Percentiles rank a stretch among this genome's conserved stretches.
Conservation (phyloP, 305 asterid species). For the Fraxinus baroniana region DNA sequence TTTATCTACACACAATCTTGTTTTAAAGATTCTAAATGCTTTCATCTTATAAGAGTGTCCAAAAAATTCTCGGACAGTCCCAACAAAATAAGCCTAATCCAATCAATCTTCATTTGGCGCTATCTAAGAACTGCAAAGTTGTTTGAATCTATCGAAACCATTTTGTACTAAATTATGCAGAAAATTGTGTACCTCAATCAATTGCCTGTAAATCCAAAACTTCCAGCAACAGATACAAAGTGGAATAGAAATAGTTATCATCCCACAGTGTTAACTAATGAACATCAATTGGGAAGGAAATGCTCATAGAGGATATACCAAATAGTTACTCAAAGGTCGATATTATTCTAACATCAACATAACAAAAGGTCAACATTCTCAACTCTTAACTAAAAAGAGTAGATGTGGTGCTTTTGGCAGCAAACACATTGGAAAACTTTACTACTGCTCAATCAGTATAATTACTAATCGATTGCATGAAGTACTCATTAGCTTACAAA, state of each 20-base stretch:
- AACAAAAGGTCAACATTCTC: not conserved
- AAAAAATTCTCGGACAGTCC: not conserved
- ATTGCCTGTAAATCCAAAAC: not conserved
- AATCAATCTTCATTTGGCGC: not conserved
- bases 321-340: not conserved
- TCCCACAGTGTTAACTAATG: not conserved
- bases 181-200: not conserved
- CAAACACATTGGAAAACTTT: not conserved
- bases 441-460: not conserved
- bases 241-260: not conserved
- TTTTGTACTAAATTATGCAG: not conserved
- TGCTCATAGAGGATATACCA: not conserved
- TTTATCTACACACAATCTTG: not conserved
- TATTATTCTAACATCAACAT: not conserved
- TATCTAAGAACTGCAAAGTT: not conserved
- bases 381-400: not conserved
- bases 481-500: not conserved
- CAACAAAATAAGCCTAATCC: not conserved
- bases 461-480: not conserved
- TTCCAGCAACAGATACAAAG: not conserved
- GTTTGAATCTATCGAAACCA: not conserved
- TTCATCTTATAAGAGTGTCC: constrained; percentile 2
- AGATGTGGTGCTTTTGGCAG: not conserved
- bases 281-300: constrained; percentile 4
- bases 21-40: not conserved